These are phyloP conservation scores for Lactarius vividus DNA, from an alignment of 768 basidiomycete genomes.

Conservation along the genomic window DNA sequence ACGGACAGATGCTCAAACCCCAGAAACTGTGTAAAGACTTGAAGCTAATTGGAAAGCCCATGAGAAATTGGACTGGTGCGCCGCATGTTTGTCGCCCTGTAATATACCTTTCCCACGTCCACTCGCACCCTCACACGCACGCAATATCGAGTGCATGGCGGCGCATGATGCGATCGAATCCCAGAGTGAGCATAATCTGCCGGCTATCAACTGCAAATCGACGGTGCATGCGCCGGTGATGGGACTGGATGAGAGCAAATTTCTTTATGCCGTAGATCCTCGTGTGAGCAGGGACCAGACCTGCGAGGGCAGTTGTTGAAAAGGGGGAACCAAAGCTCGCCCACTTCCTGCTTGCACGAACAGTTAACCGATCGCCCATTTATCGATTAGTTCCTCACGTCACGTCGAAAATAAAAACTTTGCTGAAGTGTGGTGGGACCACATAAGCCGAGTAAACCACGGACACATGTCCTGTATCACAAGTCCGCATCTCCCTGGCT, in stretches of 20 bases:
- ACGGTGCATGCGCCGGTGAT: constrained; percentile 13
- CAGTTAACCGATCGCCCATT: no score
- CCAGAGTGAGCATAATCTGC: constrained; percentile 1
- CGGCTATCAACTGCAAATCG: constrained; percentile 10
- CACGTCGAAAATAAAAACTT: no score
- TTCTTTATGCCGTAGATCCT: constrained; percentile 13
- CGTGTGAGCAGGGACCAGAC: neutral
- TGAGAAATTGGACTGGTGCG: neutral
- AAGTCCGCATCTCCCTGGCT: no score
- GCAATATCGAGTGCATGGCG: constrained; percentile 3
- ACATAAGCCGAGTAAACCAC: no score
- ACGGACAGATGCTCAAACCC: neutral
- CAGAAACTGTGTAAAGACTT: neutral
- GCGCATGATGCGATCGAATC: constrained; percentile 8
- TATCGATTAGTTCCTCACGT: no score
- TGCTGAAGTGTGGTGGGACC: no score
- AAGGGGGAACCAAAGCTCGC: no score
- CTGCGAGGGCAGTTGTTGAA: no score
- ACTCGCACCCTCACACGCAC: neutral
- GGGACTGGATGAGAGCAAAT: neutral
- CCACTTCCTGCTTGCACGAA: no score
- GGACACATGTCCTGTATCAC: no score
- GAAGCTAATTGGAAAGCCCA: neutral
- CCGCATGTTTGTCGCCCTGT: neutral
- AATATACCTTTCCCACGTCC: neutral